Base-by-base conservation (phyloP, 345 rosid genomes). In the Populus simonii region DNA sequence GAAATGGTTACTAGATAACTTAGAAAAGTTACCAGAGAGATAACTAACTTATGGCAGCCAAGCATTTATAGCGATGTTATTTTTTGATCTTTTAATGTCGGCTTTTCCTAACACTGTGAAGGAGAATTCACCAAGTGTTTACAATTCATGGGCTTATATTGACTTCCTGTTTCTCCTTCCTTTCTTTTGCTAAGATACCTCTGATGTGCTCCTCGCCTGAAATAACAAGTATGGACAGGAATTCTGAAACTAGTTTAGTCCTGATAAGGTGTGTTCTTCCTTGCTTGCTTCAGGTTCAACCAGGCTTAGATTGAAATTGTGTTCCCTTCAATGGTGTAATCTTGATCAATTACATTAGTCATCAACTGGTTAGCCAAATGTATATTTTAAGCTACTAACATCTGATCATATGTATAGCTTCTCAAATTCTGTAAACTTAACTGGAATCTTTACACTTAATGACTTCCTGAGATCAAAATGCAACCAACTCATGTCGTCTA, bases 21-120 rank as follows among this genome's bases (percentile, higher is more conserved):
- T 31, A 33, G 35, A 33, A 33, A 33, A 33, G 35, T 33, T 33
- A 33, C 6, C 5, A 33, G 35, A 33, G 35, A 33, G 5, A 33
- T 33, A 4, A 33, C 35, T 33, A 33, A 33, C 5, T 33, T 33
- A 0, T 33, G 35, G 35, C 35, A 33, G 0, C 35, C 4, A 33
- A 33, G 35, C 0, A 3, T 33, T 33, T 0, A 33, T 33, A 4
- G 6, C 0, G 35, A 33, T 33, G 4, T 0, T 3, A 4, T 0
- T 33, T 33, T 33, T 33, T 33, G 35, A 33, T 33, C 35, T 33
- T 33, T 33, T 33, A 6, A 33, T 4, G 5, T 0, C 35, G 5
- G 35, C 35, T 33, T 33, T 5, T 33, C 35, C 35, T 33, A 33
- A 4, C 35, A 33, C 35, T 33, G 35, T 33, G 35, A 33, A 4